Conservation (phyloP, 164 flowering plant genomes). For the Piper longum region DNA sequence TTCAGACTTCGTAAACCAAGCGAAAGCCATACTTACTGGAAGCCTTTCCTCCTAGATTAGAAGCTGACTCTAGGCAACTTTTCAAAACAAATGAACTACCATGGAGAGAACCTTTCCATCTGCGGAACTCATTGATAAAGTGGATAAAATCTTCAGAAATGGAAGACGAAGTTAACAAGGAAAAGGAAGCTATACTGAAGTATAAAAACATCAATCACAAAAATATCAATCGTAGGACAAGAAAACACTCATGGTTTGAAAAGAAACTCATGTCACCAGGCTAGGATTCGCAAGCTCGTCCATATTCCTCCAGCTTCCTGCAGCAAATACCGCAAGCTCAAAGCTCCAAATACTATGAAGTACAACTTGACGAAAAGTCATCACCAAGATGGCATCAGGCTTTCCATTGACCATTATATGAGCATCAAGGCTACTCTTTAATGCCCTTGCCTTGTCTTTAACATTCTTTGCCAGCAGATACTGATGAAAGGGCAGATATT, state of each 20-base stretch:
- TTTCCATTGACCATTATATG: conserved; percentile 33
- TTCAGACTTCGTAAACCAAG: conserved; percentile 39
- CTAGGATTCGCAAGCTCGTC: conserved; percentile 55
- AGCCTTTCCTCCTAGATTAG: conserved; percentile 12
- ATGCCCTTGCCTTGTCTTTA: conserved; percentile 60
- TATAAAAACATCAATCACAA: background rate
- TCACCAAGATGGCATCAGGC: conserved; percentile 60
- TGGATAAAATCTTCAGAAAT: conserved; percentile 63
- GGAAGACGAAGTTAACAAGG: conserved; percentile 40
- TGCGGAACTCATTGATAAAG: conserved; percentile 49
- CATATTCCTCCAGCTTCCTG: conserved; percentile 70
- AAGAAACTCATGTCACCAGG: conserved; percentile 33
- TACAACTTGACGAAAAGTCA: conserved; percentile 92
- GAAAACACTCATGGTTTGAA: background rate
- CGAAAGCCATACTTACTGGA: conserved; percentile 21
- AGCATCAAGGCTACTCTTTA: conserved; percentile 29
- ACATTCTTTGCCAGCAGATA: conserved; percentile 71
- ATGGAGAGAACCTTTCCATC: conserved; percentile 45
- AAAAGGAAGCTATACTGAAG: background rate
- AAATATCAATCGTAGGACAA: background rate
- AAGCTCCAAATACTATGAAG: conserved; percentile 58
- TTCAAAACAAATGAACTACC: conserved; percentile 53
- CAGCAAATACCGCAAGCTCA: conserved; percentile 45
- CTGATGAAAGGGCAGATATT: conserved; percentile 20
- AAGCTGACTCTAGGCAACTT: conserved; percentile 35